Base-by-base conservation (phyloP, 1,284 basidiomycete genomes). In the Ustilago crameri region DNA sequence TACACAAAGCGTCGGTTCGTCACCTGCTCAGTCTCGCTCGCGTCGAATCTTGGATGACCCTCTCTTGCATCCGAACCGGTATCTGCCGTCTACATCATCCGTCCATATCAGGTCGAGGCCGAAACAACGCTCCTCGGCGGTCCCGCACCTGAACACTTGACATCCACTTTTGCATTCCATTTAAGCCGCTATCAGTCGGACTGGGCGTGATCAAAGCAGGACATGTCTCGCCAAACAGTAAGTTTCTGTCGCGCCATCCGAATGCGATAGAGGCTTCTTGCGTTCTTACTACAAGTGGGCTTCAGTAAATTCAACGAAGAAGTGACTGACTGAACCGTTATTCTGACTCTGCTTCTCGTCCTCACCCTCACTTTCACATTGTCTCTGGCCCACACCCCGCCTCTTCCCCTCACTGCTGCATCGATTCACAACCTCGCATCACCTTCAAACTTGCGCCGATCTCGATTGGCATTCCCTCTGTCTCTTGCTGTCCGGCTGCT, bases 211-310 rank as follows among this genome's bases (percentile, higher is more conserved):
- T n/a, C 12, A 30, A 15, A 38, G n/a, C 38, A 17, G 37, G 52
- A 47, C 35, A 55, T 55, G 52, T 55, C 52, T 47, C 52, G 52
- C 37, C 52, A 55, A 48, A 55, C 52, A 22, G 52, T 55, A 48
- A 47, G 52, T 10, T 20, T 48, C 5, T 4, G 10, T 40, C 18
- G 32, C 20, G 9, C n/a, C n/a, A n/a, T n/a, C n/a, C n/a, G n/a
- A n/a, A n/a, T n/a, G n/a, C n/a, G n/a, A n/a, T n/a, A n/a, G n/a
- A n/a, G n/a, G n/a, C n/a, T n/a, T n/a, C n/a, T n/a, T n/a, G n/a
- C n/a, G 8, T 23, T 9, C 18, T 18, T 51, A 4, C 26, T 24
- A 32, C 42, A 14, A 20, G 14, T 38, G 40, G 27, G 41, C 32
- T 32, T 15, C 26, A 20, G 10, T n/a, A 23, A 14, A 26, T 30